Evolutionary conservation across 768 basidiomycete genomes (phyloP).

Genomic region (Tulasnella calospora): DNA sequence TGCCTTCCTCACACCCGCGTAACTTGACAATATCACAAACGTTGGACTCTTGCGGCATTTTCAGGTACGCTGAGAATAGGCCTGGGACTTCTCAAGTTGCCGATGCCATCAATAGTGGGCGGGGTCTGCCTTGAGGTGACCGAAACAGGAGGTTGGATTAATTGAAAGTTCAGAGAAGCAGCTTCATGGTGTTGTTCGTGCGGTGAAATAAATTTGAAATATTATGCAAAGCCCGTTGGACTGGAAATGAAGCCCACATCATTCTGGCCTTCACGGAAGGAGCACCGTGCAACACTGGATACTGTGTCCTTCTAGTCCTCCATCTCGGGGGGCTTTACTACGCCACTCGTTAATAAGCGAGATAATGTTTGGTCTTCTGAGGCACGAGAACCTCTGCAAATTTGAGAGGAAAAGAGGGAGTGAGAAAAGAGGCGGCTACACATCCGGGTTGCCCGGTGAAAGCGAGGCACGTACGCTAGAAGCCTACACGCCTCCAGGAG

Average conservation of each 20-base stretch:
- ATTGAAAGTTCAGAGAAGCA: neutral
- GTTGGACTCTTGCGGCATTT: neutral
- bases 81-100: slow-evolving; percentile 74
- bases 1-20: neutral
- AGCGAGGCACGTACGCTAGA: slow-evolving; percentile 52
- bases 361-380: slow-evolving; percentile 45
- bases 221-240: neutral
- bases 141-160: neutral
- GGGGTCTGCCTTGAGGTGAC: slow-evolving; percentile 50
- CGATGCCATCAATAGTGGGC: slow-evolving; percentile 66
- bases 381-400: slow-evolving; percentile 46
- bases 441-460: neutral
- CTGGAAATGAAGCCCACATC: neutral
- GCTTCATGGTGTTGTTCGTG: neutral
- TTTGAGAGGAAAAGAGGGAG: neutral
- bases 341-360: slow-evolving; percentile 55
- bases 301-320: slow-evolving; percentile 33
- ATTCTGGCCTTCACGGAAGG: neutral
- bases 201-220: neutral
- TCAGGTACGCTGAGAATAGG: slow-evolving; percentile 69
- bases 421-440: slow-evolving; percentile 16
- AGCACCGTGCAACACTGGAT: slow-evolving; percentile 9
- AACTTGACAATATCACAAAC: neutral
- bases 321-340: slow-evolving; percentile 49
- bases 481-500: slow-evolving; percentile 58